These are phyloP conservation scores for Fraxinus sp. DNA, from an alignment of 305 asterid species.

Conservation along the genomic window DNA sequence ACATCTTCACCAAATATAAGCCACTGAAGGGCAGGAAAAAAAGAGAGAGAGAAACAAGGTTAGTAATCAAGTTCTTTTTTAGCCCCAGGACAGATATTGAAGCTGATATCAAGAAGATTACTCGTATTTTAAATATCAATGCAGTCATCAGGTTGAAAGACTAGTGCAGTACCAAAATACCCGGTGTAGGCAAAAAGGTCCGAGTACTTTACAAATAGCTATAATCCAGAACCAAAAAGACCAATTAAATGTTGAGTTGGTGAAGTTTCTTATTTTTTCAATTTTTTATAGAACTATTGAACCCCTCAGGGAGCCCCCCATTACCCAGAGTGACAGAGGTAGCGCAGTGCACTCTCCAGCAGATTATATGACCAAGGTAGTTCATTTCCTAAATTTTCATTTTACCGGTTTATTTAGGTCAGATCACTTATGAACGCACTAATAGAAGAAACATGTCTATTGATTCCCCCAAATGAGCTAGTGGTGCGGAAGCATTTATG, in stretches of 20 bases:
- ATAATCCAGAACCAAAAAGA: constrained; percentile 8
- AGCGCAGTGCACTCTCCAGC: not conserved
- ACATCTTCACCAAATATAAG: constrained; percentile 93
- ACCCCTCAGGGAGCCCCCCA: not conserved
- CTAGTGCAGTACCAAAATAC: constrained; percentile 1
- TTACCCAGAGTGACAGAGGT: not conserved
- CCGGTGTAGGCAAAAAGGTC: constrained; percentile 5
- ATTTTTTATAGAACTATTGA: not conserved
- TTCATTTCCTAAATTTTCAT: not conserved
- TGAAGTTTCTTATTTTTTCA: not conserved
- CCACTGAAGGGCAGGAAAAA: constrained; percentile 65
- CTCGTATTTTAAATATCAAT: constrained; percentile 5
- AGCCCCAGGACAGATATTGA: not conserved
- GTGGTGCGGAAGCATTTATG: too few relatives aligned
- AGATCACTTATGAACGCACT: not conserved
- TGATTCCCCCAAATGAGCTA: not conserved
- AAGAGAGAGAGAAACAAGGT: not conserved
- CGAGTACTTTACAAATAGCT: constrained; percentile 6
- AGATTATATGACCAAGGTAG: not conserved
- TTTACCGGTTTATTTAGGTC: not conserved
- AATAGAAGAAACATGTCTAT: not conserved
- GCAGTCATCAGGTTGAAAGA: not conserved
- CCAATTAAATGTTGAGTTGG: not conserved
- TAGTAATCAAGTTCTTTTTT: not conserved
- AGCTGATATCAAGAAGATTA: constrained; percentile 10